phyloP scores from a whole-genome alignment of 495 filamentous ascomycete genomes.

The Cetradonia linearis region DNA sequence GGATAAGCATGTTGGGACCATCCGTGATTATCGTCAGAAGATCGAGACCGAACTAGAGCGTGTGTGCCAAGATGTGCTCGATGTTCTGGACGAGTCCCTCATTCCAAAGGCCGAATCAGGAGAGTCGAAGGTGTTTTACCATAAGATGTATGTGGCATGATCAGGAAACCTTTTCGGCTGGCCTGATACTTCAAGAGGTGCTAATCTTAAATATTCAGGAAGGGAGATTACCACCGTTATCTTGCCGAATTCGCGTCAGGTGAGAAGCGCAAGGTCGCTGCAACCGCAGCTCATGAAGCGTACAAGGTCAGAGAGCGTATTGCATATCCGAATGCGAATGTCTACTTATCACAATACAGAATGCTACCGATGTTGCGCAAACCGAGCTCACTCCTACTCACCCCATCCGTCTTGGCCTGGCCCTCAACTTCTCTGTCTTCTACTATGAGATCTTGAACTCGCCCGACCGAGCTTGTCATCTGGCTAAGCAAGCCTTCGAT shows the following conservation, averaged over 20 bases:
- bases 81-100: conserved; percentile 87
- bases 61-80: conserved; percentile 96
- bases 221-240: conserved; percentile 99
- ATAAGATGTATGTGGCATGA: conserved; percentile 81
- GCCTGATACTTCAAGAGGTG: neutral
- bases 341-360: conserved; percentile 40
- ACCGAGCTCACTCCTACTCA: conserved; percentile 96
- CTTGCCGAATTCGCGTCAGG: conserved; percentile 97
- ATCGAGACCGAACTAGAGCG: conserved; percentile 96
- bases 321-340: neutral
- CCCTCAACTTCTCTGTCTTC: conserved; percentile 99
- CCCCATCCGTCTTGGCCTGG: conserved; percentile 95
- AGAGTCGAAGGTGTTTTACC: conserved; percentile 99
- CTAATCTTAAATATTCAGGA: conserved; percentile 48
- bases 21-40: conserved; percentile 97
- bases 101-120: conserved; percentile 97
- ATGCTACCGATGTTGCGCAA: conserved; percentile 95
- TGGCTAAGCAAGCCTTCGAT: conserved; percentile 98
- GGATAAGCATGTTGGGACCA: conserved; percentile 91
- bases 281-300: conserved; percentile 92
- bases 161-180: neutral
- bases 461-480: conserved; percentile 94
- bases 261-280: conserved; percentile 96
- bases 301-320: conserved; percentile 67
- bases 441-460: conserved; percentile 99